phyloP scores from a whole-genome alignment of 371 early-diverging fungal genomes.

The Funneliformis caledonium region DNA sequence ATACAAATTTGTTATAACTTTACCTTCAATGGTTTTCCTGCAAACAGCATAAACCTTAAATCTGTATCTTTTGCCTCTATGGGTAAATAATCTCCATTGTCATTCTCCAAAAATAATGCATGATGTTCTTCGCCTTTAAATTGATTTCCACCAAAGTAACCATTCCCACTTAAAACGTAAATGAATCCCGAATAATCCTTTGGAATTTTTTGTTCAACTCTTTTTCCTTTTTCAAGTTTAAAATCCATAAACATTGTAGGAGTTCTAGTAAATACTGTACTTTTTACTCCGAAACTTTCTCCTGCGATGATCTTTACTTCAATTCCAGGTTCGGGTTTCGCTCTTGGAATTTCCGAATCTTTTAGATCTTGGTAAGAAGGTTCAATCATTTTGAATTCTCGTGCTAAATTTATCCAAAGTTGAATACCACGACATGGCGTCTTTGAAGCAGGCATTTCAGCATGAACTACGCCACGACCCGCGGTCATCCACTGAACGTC shows the following conservation, averaged over 20 bases:
- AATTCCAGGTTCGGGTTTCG: constrained; percentile 54
- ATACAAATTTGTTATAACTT: background rate
- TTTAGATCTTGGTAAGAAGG: constrained; percentile 73
- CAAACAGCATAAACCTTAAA: constrained; percentile 64
- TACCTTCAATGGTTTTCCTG: constrained; percentile 55
- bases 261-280: constrained; percentile 66
- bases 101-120: constrained; percentile 57
- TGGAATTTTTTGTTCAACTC: constrained; percentile 62
- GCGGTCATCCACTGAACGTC: constrained; percentile 57
- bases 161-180: constrained; percentile 67
- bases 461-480: constrained; percentile 68
- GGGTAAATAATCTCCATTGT: constrained; percentile 47
- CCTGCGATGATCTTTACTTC: constrained; percentile 83
- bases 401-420: constrained; percentile 74
- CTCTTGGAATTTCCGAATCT: constrained; percentile 54
- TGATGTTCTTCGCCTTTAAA: constrained; percentile 60
- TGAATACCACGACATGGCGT: constrained; percentile 64
- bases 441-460: constrained; percentile 64
- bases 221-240: constrained; percentile 58
- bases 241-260: constrained; percentile 57
- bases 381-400: constrained; percentile 66
- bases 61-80: constrained; percentile 57
- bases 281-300: constrained; percentile 62
- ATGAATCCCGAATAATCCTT: constrained; percentile 65
- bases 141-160: constrained; percentile 55